Percentiles rank a stretch among this genome's conserved stretches.
Evolutionary conservation across 768 basidiomycete species (phyloP).

Genomic region (Termitomyces sp.): DNA sequence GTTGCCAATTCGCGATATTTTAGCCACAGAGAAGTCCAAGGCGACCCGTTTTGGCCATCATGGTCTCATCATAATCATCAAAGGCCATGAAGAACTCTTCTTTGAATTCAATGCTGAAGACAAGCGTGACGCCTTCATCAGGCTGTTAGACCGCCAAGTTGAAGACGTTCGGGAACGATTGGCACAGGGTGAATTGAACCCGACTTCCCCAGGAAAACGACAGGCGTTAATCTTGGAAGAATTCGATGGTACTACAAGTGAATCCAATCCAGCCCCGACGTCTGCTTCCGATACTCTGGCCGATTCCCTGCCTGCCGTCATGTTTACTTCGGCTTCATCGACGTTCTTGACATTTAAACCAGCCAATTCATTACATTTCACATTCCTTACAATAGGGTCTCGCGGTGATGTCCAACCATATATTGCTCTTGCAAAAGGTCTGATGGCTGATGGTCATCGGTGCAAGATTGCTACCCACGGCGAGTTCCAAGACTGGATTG

Average conservation of each 20-base stretch:
- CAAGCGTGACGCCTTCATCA: constrained; percentile 72
- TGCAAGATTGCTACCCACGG: constrained; percentile 92
- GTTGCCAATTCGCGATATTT: constrained; percentile 83
- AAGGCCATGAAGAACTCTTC: constrained; percentile 96
- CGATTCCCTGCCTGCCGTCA: constrained; percentile 78
- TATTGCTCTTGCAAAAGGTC: constrained; percentile 89
- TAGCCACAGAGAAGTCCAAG: constrained; percentile 78
- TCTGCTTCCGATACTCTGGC: constrained; percentile 53
- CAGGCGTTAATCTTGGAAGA: constrained; percentile 84
- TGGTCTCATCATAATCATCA: constrained; percentile 85
- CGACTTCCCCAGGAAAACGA: constrained; percentile 47
- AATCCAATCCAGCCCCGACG: constrained; percentile 36
- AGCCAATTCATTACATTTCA: constrained; percentile 76
- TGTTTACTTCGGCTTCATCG: constrained; percentile 95
- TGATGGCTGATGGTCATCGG: constrained; percentile 84
- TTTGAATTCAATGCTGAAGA: constrained; percentile 86
- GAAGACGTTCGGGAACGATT: constrained; percentile 59
- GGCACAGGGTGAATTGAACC: constrained; percentile 33
- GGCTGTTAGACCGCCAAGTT: constrained; percentile 72
- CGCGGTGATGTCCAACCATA: constrained; percentile 98
- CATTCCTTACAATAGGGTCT: constrained; percentile 93
- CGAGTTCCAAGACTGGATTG: constrained; percentile 94
- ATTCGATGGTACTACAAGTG: constrained; percentile 49
- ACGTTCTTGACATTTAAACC: constrained; percentile 98
- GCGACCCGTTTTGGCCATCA: constrained; percentile 87